Percentiles rank a stretch among this genome's conserved stretches.
Conservation (phyloP, 2,329 filamentous ascomycete species). For the Beauveria bassiana region DNA sequence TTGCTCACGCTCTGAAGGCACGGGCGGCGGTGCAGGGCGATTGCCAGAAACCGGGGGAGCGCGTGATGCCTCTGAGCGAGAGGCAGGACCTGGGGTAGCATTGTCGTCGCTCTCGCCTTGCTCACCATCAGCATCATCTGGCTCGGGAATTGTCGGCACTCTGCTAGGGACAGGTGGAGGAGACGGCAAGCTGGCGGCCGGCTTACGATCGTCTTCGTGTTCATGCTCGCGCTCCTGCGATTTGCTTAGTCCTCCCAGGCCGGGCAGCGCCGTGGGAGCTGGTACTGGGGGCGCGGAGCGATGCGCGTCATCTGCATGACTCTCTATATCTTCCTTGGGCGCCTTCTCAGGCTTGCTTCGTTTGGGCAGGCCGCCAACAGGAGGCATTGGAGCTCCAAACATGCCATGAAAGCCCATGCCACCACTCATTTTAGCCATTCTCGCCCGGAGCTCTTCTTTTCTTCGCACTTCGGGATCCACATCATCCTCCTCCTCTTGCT, state of each 20-base stretch:
- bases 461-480: slow-evolving; percentile 80
- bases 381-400: slow-evolving; percentile 68
- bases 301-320: slow-evolving; percentile 32
- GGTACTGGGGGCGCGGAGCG: slow-evolving; percentile 47
- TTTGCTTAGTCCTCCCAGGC: slow-evolving; percentile 55
- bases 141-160: slow-evolving; percentile 21
- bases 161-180: slow-evolving; percentile 22
- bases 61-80: slow-evolving; percentile 20
- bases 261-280: slow-evolving; percentile 59
- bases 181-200: slow-evolving; percentile 26
- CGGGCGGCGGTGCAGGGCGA: slow-evolving; percentile 48
- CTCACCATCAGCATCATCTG: slow-evolving; percentile 14
- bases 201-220: slow-evolving; percentile 26
- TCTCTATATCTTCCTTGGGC: slow-evolving; percentile 31
- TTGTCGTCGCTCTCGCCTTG: slow-evolving; percentile 24
- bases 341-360: slow-evolving; percentile 29
- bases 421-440: slow-evolving; percentile 98
- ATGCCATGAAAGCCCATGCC: slow-evolving; percentile 96
- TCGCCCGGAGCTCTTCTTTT: slow-evolving; percentile 79
- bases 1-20: slow-evolving; percentile 54
- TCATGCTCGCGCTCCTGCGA: slow-evolving; percentile 27
- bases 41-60: slow-evolving; percentile 41
- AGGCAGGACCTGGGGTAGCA: slow-evolving; percentile 25
- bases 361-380: slow-evolving; percentile 52
- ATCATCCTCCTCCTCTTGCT: slow-evolving; percentile 75